These are phyloP conservation scores for Sordariomycetes sp. DNA, from an alignment of 2,329 filamentous ascomycete genomes.

Conservation along the genomic window DNA sequence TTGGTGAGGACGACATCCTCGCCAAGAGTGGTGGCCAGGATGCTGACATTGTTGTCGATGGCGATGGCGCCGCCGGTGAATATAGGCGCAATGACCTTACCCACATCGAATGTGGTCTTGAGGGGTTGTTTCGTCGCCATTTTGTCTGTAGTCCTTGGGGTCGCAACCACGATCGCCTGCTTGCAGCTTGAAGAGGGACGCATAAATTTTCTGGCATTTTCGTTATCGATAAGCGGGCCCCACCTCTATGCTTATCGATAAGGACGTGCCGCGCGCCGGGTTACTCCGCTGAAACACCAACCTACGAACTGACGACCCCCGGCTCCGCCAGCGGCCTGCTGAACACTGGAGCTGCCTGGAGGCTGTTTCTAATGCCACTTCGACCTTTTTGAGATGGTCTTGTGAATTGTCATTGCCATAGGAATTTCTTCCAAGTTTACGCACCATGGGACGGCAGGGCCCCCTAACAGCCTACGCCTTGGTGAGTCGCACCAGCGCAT, in stretches of 20 bases:
- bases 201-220: slow-evolving; percentile 6
- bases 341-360: too few relatives aligned
- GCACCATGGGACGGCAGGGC: slow-evolving; percentile 37
- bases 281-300: not conserved
- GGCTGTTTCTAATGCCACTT: not conserved
- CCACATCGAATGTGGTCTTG: slow-evolving; percentile 83
- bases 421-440: not conserved
- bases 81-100: slow-evolving; percentile 76
- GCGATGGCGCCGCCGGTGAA: slow-evolving; percentile 85
- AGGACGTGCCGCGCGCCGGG: not conserved
- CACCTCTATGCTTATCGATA: not conserved
- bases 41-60: slow-evolving; percentile 65
- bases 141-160: slow-evolving; percentile 7
- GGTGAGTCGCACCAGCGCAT: slow-evolving; percentile 19
- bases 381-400: slow-evolving; percentile 1
- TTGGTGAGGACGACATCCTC: slow-evolving; percentile 87
- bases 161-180: not conserved
- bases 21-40: slow-evolving; percentile 80
- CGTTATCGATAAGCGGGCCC: slow-evolving; percentile 6
- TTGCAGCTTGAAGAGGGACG: not conserved
- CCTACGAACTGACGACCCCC: too few relatives aligned
- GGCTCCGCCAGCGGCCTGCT: too few relatives aligned
- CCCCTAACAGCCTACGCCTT: slow-evolving; percentile 43
- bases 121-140: slow-evolving; percentile 51
- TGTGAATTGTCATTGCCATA: not conserved